Evolutionary conservation across 495 filamentous ascomycete genomes (phyloP), one percentile per base, ranked within the genome.

Genomic region (Parachaetomium inaequale): DNA sequence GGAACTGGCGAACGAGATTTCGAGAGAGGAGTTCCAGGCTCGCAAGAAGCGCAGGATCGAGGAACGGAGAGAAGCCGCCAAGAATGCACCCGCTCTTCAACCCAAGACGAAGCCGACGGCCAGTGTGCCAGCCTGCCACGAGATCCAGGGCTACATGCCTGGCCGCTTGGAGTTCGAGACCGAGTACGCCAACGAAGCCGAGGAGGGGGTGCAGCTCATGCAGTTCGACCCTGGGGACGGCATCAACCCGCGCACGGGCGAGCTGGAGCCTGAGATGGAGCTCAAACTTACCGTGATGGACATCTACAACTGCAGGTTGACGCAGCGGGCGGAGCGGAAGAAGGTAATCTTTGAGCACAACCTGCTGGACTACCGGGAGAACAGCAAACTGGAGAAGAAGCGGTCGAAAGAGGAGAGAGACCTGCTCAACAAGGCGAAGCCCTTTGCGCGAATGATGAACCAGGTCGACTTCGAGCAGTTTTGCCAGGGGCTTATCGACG

Each of bases 121-220:
- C 26, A 92, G 88, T 77, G 90, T 95, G 4, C 94, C 94, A 17
- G 84, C 93, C 29, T 98, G 95, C 72, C 94, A 99, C 74, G 94
- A 99, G 72, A 93, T 99, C 29, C 90, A 95, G 71, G 94, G 94
- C 4, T 99, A 96, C 74, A 99, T 99, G 94, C 94, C 94, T 3
- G 94, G 95, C 38, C 91, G 94, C 21, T 76, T 99, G 61, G 94
- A 99, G 70, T 99, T 98, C 68, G 94, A 99, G 80, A 96, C 90
- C 0, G 94, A 99, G 68, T 96, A 93, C 73, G 87, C 92, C 68
- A 98, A 99, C 73, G 95, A 98, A 66, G 94, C 95, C 0, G 94
- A 99, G 74, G 95, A 98, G 75, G 93, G 93, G 0, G 95, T 99
- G 14, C 94, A 98, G 72, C 88, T 94, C 59, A 96, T 99, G 89